These are phyloP conservation scores for Coemansia sp. DNA, from an alignment of 192 early-diverging fungal genomes.

Conservation along the genomic window DNA sequence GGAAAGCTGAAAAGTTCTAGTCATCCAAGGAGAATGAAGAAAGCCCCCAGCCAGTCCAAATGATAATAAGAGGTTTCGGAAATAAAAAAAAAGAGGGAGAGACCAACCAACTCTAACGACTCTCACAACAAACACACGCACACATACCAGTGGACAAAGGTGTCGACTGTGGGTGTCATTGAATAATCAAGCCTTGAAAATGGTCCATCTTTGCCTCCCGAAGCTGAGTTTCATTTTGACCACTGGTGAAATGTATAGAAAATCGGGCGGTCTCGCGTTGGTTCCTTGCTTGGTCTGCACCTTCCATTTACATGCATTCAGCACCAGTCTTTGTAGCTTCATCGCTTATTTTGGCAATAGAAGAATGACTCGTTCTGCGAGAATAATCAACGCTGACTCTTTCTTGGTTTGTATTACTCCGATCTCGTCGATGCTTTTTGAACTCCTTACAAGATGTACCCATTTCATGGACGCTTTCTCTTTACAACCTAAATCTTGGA, in stretches of 20 bases:
- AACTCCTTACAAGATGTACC: not conserved
- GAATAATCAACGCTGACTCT: too few species aligned
- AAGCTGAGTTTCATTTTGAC: constrained; percentile 1
- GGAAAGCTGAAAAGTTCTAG: not conserved
- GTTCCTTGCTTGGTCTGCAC: not conserved
- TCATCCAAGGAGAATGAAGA: constrained; percentile 6
- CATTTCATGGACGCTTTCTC: not conserved
- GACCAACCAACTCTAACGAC: not conserved
- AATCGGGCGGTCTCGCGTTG: not conserved
- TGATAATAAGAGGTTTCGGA: not conserved
- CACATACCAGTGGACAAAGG: not conserved
- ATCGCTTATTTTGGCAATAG: not conserved
- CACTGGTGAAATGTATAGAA: not conserved
- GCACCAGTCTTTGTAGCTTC: not conserved
- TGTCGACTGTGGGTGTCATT: not conserved
- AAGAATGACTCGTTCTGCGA: too few species aligned
- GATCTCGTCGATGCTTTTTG: not conserved
- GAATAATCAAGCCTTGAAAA: not conserved
- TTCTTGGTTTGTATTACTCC: not conserved
- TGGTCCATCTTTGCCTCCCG: not conserved
- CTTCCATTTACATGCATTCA: not conserved
- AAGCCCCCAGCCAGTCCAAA: not conserved
- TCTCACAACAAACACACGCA: constrained; percentile 4
- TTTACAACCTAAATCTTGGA: not conserved
- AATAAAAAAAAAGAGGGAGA: not conserved